These are phyloP conservation scores for Coniella vitis DNA, from an alignment of 2,329 filamentous ascomycete genomes.

Conservation along the genomic window DNA sequence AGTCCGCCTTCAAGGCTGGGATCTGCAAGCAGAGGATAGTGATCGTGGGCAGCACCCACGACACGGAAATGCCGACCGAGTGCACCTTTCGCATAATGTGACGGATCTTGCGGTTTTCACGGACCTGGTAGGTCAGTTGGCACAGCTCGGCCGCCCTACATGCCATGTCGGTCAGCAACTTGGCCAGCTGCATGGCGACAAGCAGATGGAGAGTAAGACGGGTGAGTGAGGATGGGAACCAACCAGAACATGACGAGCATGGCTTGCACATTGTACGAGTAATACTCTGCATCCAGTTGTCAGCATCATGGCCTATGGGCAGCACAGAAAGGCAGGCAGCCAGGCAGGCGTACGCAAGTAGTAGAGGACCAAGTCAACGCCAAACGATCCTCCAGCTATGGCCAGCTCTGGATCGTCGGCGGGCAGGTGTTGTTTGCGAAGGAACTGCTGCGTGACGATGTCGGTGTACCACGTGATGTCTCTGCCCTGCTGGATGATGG, in stretches of 20 bases:
- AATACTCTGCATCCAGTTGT: constrained; percentile 17
- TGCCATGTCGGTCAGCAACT: too few species aligned
- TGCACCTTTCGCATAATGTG: constrained; percentile 18
- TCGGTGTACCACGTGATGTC: constrained; percentile 19
- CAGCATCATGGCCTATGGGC: not conserved
- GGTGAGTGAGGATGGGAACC: not conserved
- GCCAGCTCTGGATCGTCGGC: constrained; percentile 17
- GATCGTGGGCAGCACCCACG: constrained; percentile 19
- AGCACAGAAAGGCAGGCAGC: not conserved
- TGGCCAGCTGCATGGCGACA: not conserved
- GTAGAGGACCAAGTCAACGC: constrained; percentile 21
- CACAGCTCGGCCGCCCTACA: constrained; percentile 7
- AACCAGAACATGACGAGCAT: constrained; percentile 22
- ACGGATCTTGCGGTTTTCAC: constrained; percentile 16
- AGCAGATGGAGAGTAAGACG: not conserved
- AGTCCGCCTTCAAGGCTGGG: constrained; percentile 13
- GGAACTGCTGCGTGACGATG: constrained; percentile 16
- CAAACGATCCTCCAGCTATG: constrained; percentile 21
- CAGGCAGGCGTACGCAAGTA: constrained; percentile 24
- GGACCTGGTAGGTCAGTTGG: constrained; percentile 14
- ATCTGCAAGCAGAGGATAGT: constrained; percentile 17
- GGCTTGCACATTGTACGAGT: constrained; percentile 19
- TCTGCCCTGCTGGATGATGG: constrained; percentile 21
- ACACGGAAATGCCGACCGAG: constrained; percentile 17
- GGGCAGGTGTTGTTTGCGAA: constrained; percentile 16